Conservation (phyloP, 1,284 basidiomycete species). For the Apiotrichum siamense region DNA sequence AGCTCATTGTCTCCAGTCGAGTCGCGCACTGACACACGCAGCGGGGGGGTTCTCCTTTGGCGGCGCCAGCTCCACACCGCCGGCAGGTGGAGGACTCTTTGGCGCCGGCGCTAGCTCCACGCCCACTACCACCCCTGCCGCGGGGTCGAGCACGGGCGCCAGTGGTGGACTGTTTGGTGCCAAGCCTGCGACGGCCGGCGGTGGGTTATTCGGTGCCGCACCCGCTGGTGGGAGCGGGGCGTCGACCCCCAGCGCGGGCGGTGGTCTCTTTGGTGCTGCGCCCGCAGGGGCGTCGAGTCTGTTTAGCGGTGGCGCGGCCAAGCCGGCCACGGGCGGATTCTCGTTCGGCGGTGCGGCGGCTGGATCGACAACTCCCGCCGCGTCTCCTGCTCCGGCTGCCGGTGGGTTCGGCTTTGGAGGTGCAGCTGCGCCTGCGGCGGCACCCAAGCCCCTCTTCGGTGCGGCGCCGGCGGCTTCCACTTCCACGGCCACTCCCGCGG, state of each 20-base stretch:
- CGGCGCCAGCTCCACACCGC: too few relatives aligned
- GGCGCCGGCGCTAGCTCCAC: too few relatives aligned
- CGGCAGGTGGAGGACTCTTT: too few relatives aligned
- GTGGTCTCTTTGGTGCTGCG: slow-evolving; percentile 9
- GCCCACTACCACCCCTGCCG: too few relatives aligned
- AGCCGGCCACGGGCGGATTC: slow-evolving; percentile 5
- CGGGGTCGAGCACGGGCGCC: too few relatives aligned
- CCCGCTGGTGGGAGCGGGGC: not conserved
- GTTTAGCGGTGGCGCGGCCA: not conserved
- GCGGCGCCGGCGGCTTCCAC: not conserved
- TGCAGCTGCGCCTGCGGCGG: not conserved
- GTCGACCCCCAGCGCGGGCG: too few relatives aligned
- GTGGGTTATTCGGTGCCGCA: slow-evolving; percentile 27
- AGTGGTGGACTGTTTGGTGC: too few relatives aligned
- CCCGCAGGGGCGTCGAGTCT: too few relatives aligned
- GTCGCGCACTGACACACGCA: not conserved
- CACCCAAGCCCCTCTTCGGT: slow-evolving; percentile 9
- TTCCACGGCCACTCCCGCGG: not conserved
- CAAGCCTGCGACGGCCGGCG: slow-evolving; percentile 25
- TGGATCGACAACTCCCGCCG: too few relatives aligned
- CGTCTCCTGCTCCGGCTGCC: too few relatives aligned
- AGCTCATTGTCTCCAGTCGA: not conserved
- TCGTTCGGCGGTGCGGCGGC: too few relatives aligned
- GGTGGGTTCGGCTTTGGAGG: too few relatives aligned
- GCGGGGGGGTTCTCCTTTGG: slow-evolving; percentile 13